Evolutionary conservation across 1,139 yeast genomes (phyloP), one percentile per base, ranked within the genome.

Genomic region (Suhomyces atakaporum): DNA sequence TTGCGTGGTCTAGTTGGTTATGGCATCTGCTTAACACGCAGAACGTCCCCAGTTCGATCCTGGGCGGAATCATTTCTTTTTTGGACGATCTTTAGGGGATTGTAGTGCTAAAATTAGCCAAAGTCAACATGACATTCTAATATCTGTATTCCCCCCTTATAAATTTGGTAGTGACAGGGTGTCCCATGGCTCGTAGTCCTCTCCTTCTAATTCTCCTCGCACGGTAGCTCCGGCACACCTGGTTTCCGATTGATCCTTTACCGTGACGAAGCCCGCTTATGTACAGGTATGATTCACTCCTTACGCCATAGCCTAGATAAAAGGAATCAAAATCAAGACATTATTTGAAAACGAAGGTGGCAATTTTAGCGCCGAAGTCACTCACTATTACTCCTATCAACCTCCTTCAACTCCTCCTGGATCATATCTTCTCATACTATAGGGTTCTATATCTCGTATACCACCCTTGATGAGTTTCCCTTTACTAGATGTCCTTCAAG

Each of bases 41-140:
- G 90, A 84, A 86, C 89, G 96, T 88, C 96, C 96, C 95, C 96
- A 86, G 96, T 87, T 88, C 96, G 95, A 87, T 84, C 96, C 96
- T 87, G 96, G 95, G 95, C 88, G 84, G 79, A 84, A 84, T 85
- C 96, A 87, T 56, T 60, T 44, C 43, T 56, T 56, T 55, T 49
- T 36, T 5, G n/a, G 5, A n/a, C 5, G 5, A 18, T 5, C 8
- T 6, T 18, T 18, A 6, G 20, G 7, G 20, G 20, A n/a, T n/a
- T n/a, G n/a, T n/a, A n/a, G n/a, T n/a, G n/a, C n/a, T n/a, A n/a
- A n/a, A n/a, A n/a, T n/a, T n/a, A n/a, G n/a, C n/a, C n/a, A n/a
- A n/a, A n/a, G n/a, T n/a, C n/a, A n/a, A n/a, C n/a, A n/a, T n/a
- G n/a, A n/a, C n/a, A n/a, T n/a, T n/a, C n/a, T n/a, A n/a, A n/a